phyloP scores from a whole-genome alignment of 352 stramenopile genomes.

The Halophytophthora polymorphica region DNA sequence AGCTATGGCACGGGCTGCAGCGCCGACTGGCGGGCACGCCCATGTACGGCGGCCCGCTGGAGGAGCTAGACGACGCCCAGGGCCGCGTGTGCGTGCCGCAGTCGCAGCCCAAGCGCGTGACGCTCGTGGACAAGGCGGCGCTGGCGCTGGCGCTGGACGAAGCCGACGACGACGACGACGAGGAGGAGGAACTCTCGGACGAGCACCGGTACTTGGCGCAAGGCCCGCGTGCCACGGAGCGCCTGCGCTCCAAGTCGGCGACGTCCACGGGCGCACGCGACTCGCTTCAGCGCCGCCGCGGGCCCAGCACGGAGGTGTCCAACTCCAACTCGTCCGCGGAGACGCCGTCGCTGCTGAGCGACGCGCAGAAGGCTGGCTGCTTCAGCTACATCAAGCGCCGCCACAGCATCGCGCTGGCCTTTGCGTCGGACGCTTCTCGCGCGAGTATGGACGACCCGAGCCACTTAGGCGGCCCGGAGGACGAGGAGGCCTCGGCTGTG shows the following conservation, averaged over 20 bases:
- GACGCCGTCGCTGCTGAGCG: conserved; percentile 32
- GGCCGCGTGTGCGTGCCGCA: too few relatives aligned
- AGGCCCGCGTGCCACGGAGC: conserved; percentile 10
- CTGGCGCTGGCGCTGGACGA: neutral
- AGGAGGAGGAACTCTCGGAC: conserved; percentile 1
- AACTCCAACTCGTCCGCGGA: neutral
- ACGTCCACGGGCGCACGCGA: conserved; percentile 13
- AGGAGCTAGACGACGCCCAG: neutral
- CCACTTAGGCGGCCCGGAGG: conserved; percentile 22
- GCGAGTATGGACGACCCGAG: conserved; percentile 27
- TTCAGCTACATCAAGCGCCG: conserved; percentile 81
- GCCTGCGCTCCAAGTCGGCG: conserved; percentile 24
- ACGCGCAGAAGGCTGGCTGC: conserved; percentile 73
- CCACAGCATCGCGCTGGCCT: conserved; percentile 69
- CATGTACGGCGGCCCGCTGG: conserved; percentile 9
- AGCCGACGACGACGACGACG: neutral
- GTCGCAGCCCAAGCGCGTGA: neutral
- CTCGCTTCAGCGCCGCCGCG: conserved; percentile 7
- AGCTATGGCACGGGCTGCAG: conserved; percentile 26
- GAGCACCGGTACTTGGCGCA: conserved; percentile 23
- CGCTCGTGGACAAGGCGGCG: neutral
- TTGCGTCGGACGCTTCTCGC: conserved; percentile 37
- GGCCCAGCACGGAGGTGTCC: neutral
- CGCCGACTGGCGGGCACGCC: conserved; percentile 19
- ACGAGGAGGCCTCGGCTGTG: conserved; percentile 14